These are phyloP conservation scores for Falciphora oryzae DNA, from an alignment of 2,329 filamentous ascomycete genomes.

Conservation along the genomic window DNA sequence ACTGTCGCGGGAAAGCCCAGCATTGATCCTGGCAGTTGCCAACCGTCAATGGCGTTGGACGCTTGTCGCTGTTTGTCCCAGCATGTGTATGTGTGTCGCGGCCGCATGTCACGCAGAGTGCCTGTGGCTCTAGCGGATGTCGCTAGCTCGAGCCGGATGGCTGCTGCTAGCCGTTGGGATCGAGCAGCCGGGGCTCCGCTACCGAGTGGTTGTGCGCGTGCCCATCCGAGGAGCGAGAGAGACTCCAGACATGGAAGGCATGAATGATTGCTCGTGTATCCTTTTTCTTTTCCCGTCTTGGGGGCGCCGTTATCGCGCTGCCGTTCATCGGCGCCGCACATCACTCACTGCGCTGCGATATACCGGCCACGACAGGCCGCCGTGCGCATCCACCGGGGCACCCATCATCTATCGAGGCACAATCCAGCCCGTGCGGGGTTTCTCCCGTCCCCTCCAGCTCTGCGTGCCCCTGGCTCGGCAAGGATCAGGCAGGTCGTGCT, in stretches of 20 bases:
- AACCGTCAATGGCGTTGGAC: background rate
- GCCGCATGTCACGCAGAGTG: background rate
- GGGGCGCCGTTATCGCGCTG: too few relatives aligned
- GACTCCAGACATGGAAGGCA: background rate
- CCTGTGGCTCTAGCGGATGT: too few relatives aligned
- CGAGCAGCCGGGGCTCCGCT: too few relatives aligned
- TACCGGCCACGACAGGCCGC: background rate
- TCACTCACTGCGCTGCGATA: too few relatives aligned
- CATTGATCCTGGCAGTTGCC: background rate
- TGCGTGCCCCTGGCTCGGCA: background rate
- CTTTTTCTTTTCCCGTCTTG: background rate
- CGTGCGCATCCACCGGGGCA: background rate
- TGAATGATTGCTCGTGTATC: background rate
- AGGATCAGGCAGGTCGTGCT: background rate
- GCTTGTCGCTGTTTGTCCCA: background rate
- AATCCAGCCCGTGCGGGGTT: background rate
- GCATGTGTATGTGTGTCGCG: background rate
- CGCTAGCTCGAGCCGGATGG: too few relatives aligned
- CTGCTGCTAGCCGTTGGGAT: background rate
- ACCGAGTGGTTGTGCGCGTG: background rate
- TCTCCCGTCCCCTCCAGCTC: background rate
- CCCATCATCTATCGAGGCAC: background rate
- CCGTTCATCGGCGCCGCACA: background rate
- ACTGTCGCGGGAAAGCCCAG: background rate
- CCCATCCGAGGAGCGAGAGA: too few relatives aligned